phyloP scores from a whole-genome alignment of 371 early-diverging fungal species.

The Mucor indicus region DNA sequence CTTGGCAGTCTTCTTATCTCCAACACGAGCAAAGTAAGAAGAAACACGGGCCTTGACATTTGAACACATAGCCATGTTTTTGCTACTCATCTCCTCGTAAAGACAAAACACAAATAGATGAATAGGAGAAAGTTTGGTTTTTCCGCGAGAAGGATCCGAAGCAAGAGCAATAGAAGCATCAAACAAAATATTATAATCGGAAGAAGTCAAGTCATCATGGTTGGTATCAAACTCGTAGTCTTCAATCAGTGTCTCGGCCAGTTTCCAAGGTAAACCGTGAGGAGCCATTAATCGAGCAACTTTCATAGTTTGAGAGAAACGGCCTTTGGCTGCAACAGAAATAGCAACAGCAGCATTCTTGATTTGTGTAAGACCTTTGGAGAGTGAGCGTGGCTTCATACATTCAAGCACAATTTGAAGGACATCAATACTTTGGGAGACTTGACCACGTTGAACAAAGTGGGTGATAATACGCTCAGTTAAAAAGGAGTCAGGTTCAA shows the following conservation, averaged over 20 bases:
- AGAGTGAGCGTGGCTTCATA: conserved; percentile 25
- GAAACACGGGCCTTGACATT: conserved; percentile 10
- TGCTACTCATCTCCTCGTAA: conserved; percentile 11
- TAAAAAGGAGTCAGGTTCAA: conserved; percentile 42
- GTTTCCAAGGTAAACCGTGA: conserved; percentile 12
- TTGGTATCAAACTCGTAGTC: conserved; percentile 21
- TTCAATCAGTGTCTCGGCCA: conserved; percentile 17
- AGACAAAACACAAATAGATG: conserved; percentile 12
- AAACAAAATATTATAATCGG: conserved; percentile 19
- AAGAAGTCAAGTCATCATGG: conserved; percentile 6
- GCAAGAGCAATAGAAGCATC: conserved; percentile 17
- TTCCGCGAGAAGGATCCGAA: conserved; percentile 3
- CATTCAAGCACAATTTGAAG: conserved; percentile 20
- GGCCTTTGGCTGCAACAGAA: conserved; percentile 2
- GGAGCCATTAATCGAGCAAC: conserved; percentile 15
- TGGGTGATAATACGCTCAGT: conserved; percentile 27
- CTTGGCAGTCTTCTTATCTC: conserved; percentile 10
- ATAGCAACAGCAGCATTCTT: conserved; percentile 15
- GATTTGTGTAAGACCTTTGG: conserved; percentile 24
- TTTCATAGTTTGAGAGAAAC: conserved; percentile 12
- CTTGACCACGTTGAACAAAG: conserved; percentile 16
- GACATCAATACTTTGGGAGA: conserved; percentile 18
- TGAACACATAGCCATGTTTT: not conserved
- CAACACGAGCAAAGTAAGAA: conserved; percentile 7
- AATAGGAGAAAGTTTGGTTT: conserved; percentile 12